Evolutionary conservation across 1,284 basidiomycete genomes (phyloP).

Genomic region (Cryptococcus sp.): DNA sequence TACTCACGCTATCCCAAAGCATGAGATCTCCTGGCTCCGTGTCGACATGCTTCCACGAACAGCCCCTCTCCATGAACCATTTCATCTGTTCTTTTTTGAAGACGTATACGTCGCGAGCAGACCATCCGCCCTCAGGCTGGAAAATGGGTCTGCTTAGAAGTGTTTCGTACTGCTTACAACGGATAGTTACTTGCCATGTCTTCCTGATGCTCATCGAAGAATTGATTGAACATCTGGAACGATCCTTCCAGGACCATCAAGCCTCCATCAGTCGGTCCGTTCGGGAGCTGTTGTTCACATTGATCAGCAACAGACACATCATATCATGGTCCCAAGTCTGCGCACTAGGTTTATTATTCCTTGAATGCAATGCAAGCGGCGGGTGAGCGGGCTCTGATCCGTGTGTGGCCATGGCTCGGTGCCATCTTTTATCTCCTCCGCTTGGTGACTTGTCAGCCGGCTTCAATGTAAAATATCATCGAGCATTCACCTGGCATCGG

Average conservation of each 20-base stretch:
- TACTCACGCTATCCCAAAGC: constrained; percentile 29
- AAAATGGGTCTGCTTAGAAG: constrained; percentile 6
- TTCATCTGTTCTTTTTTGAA: constrained; percentile 28
- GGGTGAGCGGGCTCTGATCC: constrained; percentile 29
- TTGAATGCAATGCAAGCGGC: constrained; percentile 10
- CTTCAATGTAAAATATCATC: too few relatives aligned
- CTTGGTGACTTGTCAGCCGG: constrained; percentile 38
- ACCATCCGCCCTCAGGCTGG: constrained; percentile 30
- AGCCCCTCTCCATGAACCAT: constrained; percentile 38
- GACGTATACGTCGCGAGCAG: constrained; percentile 13
- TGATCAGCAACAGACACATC: too few relatives aligned
- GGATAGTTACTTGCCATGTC: too few relatives aligned
- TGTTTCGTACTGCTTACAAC: too few relatives aligned
- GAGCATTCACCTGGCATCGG: constrained; percentile 25
- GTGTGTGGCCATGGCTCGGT: constrained; percentile 43
- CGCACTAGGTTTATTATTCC: constrained; percentile 19
- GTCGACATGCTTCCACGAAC: constrained; percentile 29
- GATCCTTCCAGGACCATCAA: constrained; percentile 15
- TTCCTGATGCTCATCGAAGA: constrained; percentile 6
- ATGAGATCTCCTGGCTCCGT: constrained; percentile 31
- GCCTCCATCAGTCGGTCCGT: constrained; percentile 27
- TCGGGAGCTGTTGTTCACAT: background rate
- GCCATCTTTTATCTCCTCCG: constrained; percentile 10
- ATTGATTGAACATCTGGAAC: constrained; percentile 2
- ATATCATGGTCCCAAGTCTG: too few relatives aligned